A percentile compares a stretch with the other conserved stretches of the same genome.
phyloP scores from a whole-genome alignment of 495 filamentous ascomycete genomes.

The Geoglossum glabrum region DNA sequence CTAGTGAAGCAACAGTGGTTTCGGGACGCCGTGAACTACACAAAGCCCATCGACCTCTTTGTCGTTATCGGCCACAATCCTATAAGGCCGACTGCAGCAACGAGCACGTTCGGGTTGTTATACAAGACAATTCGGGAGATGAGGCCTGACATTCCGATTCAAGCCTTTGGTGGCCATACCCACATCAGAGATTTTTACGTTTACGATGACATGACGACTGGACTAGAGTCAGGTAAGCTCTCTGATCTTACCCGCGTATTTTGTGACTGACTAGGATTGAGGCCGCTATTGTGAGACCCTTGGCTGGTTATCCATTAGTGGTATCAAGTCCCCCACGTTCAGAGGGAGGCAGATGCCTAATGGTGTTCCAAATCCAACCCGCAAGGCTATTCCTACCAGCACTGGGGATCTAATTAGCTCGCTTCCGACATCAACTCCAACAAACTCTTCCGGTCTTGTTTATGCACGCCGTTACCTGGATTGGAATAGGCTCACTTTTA shows the following conservation, averaged over 20 bases:
- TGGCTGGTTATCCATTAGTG: constrained; percentile 73
- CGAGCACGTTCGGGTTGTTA: constrained; percentile 54
- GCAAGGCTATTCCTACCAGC: constrained; percentile 17
- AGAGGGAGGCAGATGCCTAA: constrained; percentile 17
- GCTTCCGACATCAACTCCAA: constrained; percentile 9
- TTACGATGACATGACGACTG: constrained; percentile 65
- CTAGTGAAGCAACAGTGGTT: constrained; percentile 81
- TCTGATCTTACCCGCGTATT: background rate
- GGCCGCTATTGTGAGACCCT: constrained; percentile 94
- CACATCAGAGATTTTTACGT: constrained; percentile 76
- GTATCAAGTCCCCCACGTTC: constrained; percentile 25
- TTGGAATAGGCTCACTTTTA: constrained; percentile 72
- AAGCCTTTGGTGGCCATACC: constrained; percentile 83
- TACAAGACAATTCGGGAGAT: constrained; percentile 59
- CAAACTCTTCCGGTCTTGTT: background rate
- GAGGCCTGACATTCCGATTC: constrained; percentile 64
- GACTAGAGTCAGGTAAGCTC: constrained; percentile 41
- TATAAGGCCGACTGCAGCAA: constrained; percentile 28
- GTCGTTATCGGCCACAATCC: constrained; percentile 75
- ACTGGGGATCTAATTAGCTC: background rate
- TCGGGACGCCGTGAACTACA: constrained; percentile 57
- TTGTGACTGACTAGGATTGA: constrained; percentile 3
- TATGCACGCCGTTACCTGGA: constrained; percentile 67
- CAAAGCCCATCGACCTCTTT: constrained; percentile 61
- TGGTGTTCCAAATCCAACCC: constrained; percentile 26